A percentile compares a stretch with the other conserved stretches of the same genome.
Evolutionary conservation across 1,139 yeast genomes (phyloP).

Genomic region (Debaryomycetaceae sp.): DNA sequence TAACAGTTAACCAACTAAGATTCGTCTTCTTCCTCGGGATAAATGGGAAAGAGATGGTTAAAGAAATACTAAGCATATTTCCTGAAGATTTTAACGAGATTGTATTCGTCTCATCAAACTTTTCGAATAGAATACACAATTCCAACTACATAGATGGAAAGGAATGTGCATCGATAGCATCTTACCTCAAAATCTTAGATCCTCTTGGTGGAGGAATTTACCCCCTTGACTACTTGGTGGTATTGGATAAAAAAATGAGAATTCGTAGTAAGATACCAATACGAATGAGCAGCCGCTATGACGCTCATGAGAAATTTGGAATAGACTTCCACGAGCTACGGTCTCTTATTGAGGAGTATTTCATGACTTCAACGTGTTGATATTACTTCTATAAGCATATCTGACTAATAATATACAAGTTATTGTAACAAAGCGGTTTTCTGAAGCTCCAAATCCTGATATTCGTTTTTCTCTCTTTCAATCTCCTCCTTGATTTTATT

Average conservation of each 20-base stretch:
- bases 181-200: conserved; percentile 30
- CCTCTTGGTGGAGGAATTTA: conserved; percentile 54
- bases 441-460: conserved; percentile 50
- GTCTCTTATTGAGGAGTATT: conserved; percentile 20
- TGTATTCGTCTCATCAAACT: conserved; percentile 13
- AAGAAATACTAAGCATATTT: conserved; percentile 8
- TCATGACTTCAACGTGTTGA: no score
- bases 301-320: conserved; percentile 19
- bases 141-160: conserved; percentile 8
- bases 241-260: conserved; percentile 24
- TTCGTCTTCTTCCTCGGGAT: conserved; percentile 27
- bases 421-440: conserved; percentile 40
- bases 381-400: no score
- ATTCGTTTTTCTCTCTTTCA: conserved; percentile 48
- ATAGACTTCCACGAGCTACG: conserved; percentile 16
- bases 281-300: conserved; percentile 12
- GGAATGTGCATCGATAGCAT: conserved; percentile 20
- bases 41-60: conserved; percentile 26
- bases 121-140: conserved; percentile 5
- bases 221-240: conserved; percentile 40
- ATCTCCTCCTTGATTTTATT: conserved; percentile 59
- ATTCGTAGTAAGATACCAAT: conserved; percentile 24
- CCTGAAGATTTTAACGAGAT: conserved; percentile 8
- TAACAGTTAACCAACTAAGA: conserved; percentile 4
- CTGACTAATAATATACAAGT: conserved; percentile 6